These are phyloP conservation scores for Cocos nucifera DNA, from an alignment of 176 grass and related monocot genomes.

Conservation along the genomic window DNA sequence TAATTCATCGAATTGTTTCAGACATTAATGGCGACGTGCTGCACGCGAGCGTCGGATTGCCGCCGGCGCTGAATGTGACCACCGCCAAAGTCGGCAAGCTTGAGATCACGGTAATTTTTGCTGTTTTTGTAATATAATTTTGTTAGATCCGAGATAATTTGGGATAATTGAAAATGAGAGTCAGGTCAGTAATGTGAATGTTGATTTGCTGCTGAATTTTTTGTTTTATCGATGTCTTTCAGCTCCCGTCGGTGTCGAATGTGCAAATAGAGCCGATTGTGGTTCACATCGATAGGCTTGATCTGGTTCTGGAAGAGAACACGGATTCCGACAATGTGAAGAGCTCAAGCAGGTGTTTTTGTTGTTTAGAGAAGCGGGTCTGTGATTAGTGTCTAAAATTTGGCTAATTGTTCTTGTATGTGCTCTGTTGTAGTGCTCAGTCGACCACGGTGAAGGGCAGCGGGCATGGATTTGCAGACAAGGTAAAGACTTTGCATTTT, in stretches of 20 bases:
- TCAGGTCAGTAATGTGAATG: too few relatives aligned
- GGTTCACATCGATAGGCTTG: conserved; percentile 84
- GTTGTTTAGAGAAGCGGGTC: not conserved
- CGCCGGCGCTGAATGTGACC: conserved; percentile 62
- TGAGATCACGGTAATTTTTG: conserved; percentile 77
- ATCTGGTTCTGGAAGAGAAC: conserved; percentile 93
- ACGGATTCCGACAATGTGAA: conserved; percentile 58
- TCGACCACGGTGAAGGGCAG: conserved; percentile 55
- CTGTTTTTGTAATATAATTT: not conserved
- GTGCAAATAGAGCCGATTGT: conserved; percentile 93
- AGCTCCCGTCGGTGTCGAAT: conserved; percentile 96
- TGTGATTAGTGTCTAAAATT: not conserved
- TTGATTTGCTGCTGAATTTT: too few relatives aligned
- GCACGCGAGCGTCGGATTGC: conserved; percentile 83
- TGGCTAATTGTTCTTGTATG: conserved; percentile 22
- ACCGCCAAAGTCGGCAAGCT: conserved; percentile 83
- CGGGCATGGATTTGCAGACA: conserved; percentile 95
- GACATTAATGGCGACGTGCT: conserved; percentile 96
- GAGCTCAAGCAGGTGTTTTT: conserved; percentile 51
- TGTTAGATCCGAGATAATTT: too few relatives aligned
- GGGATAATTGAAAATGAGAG: too few relatives aligned
- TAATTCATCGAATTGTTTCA: conserved; percentile 20
- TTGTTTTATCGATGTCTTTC: conserved; percentile 12
- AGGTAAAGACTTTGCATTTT: conserved; percentile 34
- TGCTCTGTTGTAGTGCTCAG: conserved; percentile 30